Percentiles rank a stretch among this genome's conserved stretches.
These are phyloP conservation scores for Globisporangium paddicum DNA, from an alignment of 352 stramenopile genomes.

Conservation along the genomic window DNA sequence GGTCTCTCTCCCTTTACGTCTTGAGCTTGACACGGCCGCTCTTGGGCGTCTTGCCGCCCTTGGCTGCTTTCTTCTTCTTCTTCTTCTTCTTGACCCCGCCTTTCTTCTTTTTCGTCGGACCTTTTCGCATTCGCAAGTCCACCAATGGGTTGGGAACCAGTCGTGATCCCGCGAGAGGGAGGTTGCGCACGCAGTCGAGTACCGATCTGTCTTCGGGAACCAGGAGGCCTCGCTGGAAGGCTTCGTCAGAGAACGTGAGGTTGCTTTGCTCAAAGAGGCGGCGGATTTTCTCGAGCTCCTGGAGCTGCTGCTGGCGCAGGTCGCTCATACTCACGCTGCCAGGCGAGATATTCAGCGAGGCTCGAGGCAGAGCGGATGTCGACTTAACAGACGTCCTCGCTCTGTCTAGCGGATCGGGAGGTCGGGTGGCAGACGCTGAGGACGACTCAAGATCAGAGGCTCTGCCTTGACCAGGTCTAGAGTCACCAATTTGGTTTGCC, in stretches of 20 bases:
- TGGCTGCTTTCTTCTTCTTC: conserved; percentile 29
- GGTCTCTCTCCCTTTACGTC: not conserved
- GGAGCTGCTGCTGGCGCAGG: conserved; percentile 42
- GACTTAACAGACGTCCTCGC: conserved; percentile 1
- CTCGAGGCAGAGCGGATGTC: not conserved
- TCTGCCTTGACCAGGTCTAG: not conserved
- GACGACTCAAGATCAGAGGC: not conserved
- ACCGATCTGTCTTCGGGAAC: conserved; percentile 51
- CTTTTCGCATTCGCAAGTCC: conserved; percentile 27
- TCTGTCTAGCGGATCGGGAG: not conserved
- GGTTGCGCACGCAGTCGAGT: conserved; percentile 42
- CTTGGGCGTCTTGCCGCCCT: conserved; percentile 23
- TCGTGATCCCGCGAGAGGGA: conserved; percentile 42
- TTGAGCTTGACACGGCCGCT: conserved; percentile 9
- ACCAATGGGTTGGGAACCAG: conserved; percentile 46
- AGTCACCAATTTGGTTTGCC: not conserved
- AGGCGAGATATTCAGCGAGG: not conserved
- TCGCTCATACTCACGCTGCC: conserved; percentile 44
- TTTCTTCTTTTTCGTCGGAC: conserved; percentile 30
- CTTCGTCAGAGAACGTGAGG: conserved; percentile 27
- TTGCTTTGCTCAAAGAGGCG: conserved; percentile 50
- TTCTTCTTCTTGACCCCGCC: conserved; percentile 28
- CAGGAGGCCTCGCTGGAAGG: conserved; percentile 51
- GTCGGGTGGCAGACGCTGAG: not conserved
- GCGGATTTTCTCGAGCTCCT: conserved; percentile 65